phyloP scores from a whole-genome alignment of 2,329 filamentous ascomycete genomes.

The Teratosphaeria viscida region DNA sequence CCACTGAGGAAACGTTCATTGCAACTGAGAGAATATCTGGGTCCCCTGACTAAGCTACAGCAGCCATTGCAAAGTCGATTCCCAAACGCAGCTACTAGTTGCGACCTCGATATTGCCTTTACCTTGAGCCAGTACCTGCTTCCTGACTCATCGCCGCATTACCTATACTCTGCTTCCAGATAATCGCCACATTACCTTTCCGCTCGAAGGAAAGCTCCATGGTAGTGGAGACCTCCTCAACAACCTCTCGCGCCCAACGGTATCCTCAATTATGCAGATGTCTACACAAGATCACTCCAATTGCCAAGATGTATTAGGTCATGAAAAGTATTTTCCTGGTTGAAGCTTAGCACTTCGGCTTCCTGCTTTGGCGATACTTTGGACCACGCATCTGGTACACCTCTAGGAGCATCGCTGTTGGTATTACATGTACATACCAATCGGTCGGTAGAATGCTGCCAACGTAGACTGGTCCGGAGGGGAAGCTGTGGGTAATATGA shows the following conservation, averaged over 20 bases:
- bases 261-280: neutral
- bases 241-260: neutral
- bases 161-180: neutral
- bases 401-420: neutral
- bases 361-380: neutral
- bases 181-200: neutral
- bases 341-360: neutral
- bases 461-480: neutral
- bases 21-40: too few species aligned
- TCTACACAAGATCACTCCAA: neutral
- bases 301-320: neutral
- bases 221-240: neutral
- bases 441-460: neutral
- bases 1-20: too few species aligned
- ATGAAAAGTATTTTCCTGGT: neutral
- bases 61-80: neutral
- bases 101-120: neutral
- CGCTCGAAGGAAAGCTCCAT: neutral
- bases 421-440: neutral
- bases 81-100: neutral
- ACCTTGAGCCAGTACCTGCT: neutral
- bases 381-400: neutral
- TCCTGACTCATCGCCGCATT: neutral
- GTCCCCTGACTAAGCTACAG: neutral
- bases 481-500: too few species aligned